phyloP scores from a whole-genome alignment of 345 rosid species.

The Atalantia buxifolia region DNA sequence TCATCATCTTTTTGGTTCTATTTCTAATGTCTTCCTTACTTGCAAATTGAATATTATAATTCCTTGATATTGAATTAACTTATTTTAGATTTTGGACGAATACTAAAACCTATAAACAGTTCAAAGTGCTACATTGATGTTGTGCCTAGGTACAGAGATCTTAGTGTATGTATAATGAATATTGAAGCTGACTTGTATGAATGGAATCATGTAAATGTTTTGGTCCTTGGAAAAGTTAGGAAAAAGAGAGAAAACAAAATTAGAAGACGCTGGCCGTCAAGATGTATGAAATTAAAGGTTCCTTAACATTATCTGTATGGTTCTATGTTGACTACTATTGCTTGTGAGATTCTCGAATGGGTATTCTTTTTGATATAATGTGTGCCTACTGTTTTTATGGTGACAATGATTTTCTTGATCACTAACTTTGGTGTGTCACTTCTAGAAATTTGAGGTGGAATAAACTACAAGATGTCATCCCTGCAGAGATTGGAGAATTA shows the following conservation, averaged over 20 bases:
- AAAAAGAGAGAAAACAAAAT: not conserved
- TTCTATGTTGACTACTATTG: not conserved
- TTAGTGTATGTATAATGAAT: not conserved
- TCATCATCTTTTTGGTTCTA: not conserved
- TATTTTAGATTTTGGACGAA: not conserved
- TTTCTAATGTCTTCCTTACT: not conserved
- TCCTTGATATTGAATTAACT: not conserved
- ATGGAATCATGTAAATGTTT: not conserved
- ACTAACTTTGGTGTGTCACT: constrained; percentile 13
- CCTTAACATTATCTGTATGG: not conserved
- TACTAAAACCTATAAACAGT: not conserved
- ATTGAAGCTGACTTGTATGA: not conserved
- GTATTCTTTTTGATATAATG: not conserved
- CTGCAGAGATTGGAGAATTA: constrained; percentile 85
- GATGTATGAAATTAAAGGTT: not conserved
- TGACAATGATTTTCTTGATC: constrained; percentile 2
- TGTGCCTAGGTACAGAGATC: not conserved
- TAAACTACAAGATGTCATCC: constrained; percentile 87
- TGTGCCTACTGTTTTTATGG: not conserved
- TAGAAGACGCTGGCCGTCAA: not conserved
- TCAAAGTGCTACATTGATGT: not conserved
- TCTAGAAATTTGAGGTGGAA: constrained; percentile 90
- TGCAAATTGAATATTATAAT: not conserved
- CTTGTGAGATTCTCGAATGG: not conserved
- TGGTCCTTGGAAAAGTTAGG: not conserved